Conservation (phyloP, 768 basidiomycete genomes). For the Boletales sp. region DNA sequence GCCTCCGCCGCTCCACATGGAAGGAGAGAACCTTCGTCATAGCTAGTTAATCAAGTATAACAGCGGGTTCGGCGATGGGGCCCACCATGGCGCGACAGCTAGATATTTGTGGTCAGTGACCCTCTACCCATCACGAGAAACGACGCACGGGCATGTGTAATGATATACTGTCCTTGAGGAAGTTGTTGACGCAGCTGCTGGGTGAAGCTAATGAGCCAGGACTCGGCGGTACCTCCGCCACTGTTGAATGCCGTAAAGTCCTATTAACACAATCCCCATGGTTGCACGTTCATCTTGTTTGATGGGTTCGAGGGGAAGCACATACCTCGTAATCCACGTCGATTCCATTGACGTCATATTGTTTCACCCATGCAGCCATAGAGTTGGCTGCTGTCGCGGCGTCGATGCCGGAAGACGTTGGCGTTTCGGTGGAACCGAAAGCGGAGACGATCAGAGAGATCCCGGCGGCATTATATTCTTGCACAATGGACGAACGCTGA, state of each 20-base stretch:
- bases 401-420: slow-evolving; percentile 40
- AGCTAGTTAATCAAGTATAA: neutral
- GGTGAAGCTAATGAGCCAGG: slow-evolving; percentile 33
- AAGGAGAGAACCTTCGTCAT: slow-evolving; percentile 17
- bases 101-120: neutral
- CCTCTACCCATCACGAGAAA: neutral
- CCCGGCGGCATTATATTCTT: slow-evolving; percentile 51
- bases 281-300: neutral
- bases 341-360: slow-evolving; percentile 48
- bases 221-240: slow-evolving; percentile 35
- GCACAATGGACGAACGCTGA: slow-evolving; percentile 39
- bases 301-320: neutral
- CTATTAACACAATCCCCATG: slow-evolving; percentile 10
- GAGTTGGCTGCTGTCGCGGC: slow-evolving; percentile 38
- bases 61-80: neutral
- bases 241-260: slow-evolving; percentile 31
- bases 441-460: slow-evolving; percentile 56
- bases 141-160: slow-evolving; percentile 34
- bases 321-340: slow-evolving; percentile 51
- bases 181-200: slow-evolving; percentile 29
- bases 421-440: slow-evolving; percentile 44
- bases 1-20: slow-evolving; percentile 24
- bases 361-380: slow-evolving; percentile 44
- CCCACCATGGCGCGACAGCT: slow-evolving; percentile 21
- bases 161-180: slow-evolving; percentile 31